Conservation (phyloP, 179 eudicot species). For the Gypsophila paniculata region DNA sequence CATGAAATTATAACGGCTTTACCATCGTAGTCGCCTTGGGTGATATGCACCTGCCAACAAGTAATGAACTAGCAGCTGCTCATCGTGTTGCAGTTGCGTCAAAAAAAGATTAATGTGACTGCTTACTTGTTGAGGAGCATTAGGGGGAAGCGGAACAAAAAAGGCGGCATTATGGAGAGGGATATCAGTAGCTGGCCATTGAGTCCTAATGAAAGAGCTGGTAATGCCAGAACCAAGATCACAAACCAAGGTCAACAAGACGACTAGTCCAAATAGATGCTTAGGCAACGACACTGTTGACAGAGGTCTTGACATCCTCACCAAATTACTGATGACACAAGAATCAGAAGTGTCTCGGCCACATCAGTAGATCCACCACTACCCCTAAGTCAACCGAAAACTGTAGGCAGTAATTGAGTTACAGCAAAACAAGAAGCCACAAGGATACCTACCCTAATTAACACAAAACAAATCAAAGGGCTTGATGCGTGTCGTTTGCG, state of each 20-base stretch:
- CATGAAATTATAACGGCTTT: constrained; percentile 83
- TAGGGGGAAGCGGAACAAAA: constrained; percentile 65
- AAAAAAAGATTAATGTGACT: too few species aligned
- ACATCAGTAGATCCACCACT: too few species aligned
- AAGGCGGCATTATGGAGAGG: constrained; percentile 69
- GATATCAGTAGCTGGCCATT: constrained; percentile 76
- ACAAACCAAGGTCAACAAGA: constrained; percentile 40
- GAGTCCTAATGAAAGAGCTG: constrained; percentile 59
- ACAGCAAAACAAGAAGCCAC: too few species aligned
- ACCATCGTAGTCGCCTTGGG: constrained; percentile 97
- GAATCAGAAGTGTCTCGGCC: too few species aligned
- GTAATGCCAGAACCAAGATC: constrained; percentile 60
- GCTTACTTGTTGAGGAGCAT: constrained; percentile 89
- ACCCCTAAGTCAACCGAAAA: too few species aligned
- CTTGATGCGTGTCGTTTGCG: too few species aligned
- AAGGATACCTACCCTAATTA: too few species aligned
- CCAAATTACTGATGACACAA: constrained; percentile 26
- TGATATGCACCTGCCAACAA: constrained; percentile 63
- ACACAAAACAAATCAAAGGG: too few species aligned
- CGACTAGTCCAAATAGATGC: constrained; percentile 36
- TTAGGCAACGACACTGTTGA: constrained; percentile 25
- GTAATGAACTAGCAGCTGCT: too few species aligned
- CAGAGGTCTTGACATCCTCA: constrained; percentile 33
- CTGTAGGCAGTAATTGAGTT: too few species aligned
- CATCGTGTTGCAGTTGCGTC: too few species aligned